Base-by-base conservation (phyloP, 345 rosid species). In the Euphorbia lathyris region DNA sequence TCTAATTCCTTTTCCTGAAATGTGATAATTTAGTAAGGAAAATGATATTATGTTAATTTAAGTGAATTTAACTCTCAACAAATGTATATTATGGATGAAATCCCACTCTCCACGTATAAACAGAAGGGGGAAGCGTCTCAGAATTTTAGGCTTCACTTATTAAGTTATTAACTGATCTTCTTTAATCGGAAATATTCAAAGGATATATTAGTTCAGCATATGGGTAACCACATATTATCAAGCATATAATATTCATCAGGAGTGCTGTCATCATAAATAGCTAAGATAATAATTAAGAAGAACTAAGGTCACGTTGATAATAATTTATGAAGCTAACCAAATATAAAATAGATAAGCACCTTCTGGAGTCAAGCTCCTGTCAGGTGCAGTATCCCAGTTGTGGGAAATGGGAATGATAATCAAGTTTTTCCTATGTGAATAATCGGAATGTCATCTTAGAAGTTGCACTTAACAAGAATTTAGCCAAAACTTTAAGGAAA, bases 351-450 rank as follows among this genome's bases (percentile, higher is more conserved):
- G 56, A 51, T n/a, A n/a, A 2, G 25, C 25, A 20, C 56, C 23
- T 51, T 74, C 65, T 32, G 26, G 25, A 30, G 51, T 72, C 63
- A 70, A 66, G 52, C 56, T 69, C 27, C 62, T 47, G 32, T 43
- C 65, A 59, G 53, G 42, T 51, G 66, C 40, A 51, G 40, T 71
- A 72, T 75, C 58, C 74, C 27, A 27, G 56, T 60, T 63, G 10
- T 59, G 64, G 63, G 51, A 70, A 53, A 32, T 43, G 9, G 42
- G 4, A n/a, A n/a, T 55, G 4, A 25, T 68, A 71, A 67, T 62
- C 51, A 19, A 52, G 9, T 73, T 70, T 63, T 52, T 36, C 74
- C 58, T 74, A 77, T n/a, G n/a, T n/a, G n/a, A n/a, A n/a, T n/a
- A n/a, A n/a, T n/a, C n/a, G n/a, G n/a, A n/a, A n/a, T n/a, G n/a